phyloP scores from a whole-genome alignment of 148 eudicot species.

The Rhododendron kiyosumense region DNA sequence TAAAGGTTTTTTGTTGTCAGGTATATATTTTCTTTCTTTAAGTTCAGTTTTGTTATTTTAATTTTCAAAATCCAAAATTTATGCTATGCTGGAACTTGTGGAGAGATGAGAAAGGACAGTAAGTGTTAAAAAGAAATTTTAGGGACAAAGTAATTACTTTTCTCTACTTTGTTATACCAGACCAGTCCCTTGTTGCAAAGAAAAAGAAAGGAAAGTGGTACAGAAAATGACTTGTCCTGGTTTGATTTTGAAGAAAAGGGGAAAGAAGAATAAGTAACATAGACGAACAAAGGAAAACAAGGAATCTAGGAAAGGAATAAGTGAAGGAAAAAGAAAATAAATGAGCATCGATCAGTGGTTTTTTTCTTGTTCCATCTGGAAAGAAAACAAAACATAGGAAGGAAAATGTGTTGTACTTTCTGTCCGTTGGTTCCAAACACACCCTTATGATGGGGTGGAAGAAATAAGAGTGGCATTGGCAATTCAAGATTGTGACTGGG shows the following conservation, averaged over 20 bases:
- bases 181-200: background rate
- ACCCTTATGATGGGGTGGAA: background rate
- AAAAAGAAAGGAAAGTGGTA: background rate
- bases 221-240: background rate
- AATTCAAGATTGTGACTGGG: background rate
- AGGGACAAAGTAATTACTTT: background rate
- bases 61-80: background rate
- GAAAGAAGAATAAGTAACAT: background rate
- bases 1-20: background rate
- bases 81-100: background rate
- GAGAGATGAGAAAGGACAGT: background rate
- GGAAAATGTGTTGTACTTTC: background rate
- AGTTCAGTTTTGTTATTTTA: background rate
- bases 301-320: background rate
- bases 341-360: background rate
- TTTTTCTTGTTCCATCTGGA: background rate
- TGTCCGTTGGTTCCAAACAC: background rate
- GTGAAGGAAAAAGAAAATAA: background rate
- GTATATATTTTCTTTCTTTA: background rate
- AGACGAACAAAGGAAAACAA: background rate
- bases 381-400: background rate
- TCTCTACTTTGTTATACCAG: background rate
- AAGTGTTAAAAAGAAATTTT: background rate
- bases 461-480: background rate
- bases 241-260: background rate